phyloP scores from a whole-genome alignment of 371 early-diverging fungal genomes.

The Lichtheimia ramosa region DNA sequence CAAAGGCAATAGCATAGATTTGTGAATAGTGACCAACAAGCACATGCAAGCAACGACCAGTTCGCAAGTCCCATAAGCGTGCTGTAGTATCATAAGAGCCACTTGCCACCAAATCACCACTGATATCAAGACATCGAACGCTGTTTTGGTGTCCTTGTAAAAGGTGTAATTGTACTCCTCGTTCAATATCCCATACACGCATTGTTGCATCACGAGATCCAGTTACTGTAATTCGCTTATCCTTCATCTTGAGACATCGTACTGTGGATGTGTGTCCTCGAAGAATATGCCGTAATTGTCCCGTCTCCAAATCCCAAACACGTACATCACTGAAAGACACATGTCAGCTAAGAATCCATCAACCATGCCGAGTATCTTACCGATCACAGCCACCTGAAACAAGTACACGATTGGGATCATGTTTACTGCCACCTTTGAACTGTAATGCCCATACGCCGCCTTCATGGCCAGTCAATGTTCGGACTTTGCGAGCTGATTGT shows the following conservation, averaged over 20 bases:
- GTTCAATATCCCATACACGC: slow-evolving; percentile 81
- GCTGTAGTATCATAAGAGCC: slow-evolving; percentile 93
- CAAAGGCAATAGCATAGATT: slow-evolving; percentile 70
- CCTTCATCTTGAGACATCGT: slow-evolving; percentile 81
- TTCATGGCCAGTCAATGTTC: slow-evolving; percentile 82
- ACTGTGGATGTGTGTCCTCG: slow-evolving; percentile 92
- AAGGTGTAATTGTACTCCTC: slow-evolving; percentile 60
- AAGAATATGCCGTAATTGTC: slow-evolving; percentile 72
- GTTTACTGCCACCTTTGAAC: slow-evolving; percentile 60
- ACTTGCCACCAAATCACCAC: slow-evolving; percentile 74
- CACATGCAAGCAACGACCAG: slow-evolving; percentile 68
- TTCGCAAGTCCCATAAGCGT: slow-evolving; percentile 82
- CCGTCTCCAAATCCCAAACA: slow-evolving; percentile 87
- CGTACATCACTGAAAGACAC: slow-evolving; percentile 64
- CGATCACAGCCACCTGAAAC: slow-evolving; percentile 57
- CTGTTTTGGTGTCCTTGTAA: slow-evolving; percentile 77
- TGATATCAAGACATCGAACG: slow-evolving; percentile 82
- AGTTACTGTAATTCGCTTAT: slow-evolving; percentile 71
- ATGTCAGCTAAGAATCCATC: no score
- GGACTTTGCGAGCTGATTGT: slow-evolving; percentile 61
- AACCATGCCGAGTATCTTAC: background rate
- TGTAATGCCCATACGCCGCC: slow-evolving; percentile 97
- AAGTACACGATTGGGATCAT: slow-evolving; percentile 68
- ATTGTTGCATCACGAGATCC: slow-evolving; percentile 90
- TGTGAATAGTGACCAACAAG: slow-evolving; percentile 71